Conservation (phyloP, 1,284 basidiomycete genomes). For the Cerrena zonata region DNA sequence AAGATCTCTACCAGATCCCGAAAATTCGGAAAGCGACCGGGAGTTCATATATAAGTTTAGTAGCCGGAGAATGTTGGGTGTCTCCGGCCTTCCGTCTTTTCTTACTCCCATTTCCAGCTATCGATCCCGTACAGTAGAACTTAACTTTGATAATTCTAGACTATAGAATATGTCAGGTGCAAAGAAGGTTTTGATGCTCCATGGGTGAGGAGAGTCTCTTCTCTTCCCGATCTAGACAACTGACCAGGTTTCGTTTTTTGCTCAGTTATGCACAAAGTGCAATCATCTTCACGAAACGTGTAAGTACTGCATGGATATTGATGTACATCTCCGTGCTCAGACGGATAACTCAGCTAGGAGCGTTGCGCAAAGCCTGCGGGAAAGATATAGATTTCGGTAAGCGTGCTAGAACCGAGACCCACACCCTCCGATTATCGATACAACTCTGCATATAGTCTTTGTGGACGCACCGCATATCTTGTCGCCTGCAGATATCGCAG, state of each 20-base stretch:
- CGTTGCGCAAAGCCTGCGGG: slow-evolving; percentile 63
- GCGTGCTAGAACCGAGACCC: slow-evolving; percentile 9
- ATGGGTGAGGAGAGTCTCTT: slow-evolving; percentile 35
- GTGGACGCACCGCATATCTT: slow-evolving; percentile 74
- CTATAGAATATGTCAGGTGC: slow-evolving; percentile 1
- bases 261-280: slow-evolving; percentile 78
- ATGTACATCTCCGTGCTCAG: slow-evolving; percentile 13
- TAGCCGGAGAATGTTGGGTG: too few species aligned
- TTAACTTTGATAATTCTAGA: neutral
- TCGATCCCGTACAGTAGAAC: too few species aligned
- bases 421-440: neutral
- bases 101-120: too few species aligned
- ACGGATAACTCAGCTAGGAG: slow-evolving; percentile 52
- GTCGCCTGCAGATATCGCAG: slow-evolving; percentile 61
- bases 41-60: too few species aligned
- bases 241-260: slow-evolving; percentile 8
- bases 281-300: slow-evolving; percentile 74
- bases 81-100: too few species aligned
- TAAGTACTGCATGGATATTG: slow-evolving; percentile 32
- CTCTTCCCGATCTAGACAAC: neutral
- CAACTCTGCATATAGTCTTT: slow-evolving; percentile 59
- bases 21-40: too few species aligned
- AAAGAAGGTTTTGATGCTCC: slow-evolving; percentile 49
- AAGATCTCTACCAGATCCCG: too few species aligned
- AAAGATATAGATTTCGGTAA: slow-evolving; percentile 68